Evolutionary conservation across 2,329 filamentous ascomycete species (phyloP).

Genomic region (Aspergillus fumigatus): DNA sequence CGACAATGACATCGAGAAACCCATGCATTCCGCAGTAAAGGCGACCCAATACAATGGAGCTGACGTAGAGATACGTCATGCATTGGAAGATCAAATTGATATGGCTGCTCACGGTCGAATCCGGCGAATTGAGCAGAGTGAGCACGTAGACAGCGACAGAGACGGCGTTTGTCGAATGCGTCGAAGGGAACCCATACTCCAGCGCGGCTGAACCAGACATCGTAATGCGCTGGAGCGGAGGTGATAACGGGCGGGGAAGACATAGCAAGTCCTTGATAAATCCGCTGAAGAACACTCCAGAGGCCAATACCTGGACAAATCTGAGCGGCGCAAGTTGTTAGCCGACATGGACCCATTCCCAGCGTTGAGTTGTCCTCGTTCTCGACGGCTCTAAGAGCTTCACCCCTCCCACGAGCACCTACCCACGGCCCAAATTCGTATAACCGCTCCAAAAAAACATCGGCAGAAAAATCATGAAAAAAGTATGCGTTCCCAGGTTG

Average conservation of each 20-base stretch:
- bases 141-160: constrained; percentile 86
- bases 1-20: constrained; percentile 83
- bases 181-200: constrained; percentile 96
- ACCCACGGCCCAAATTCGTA: constrained; percentile 80
- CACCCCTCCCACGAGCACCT: constrained; percentile 37
- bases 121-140: constrained; percentile 61
- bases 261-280: constrained; percentile 94
- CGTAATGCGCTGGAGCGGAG: constrained; percentile 87
- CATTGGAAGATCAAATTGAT: constrained; percentile 61
- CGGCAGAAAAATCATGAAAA: constrained; percentile 94
- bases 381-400: background rate
- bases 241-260: constrained; percentile 84
- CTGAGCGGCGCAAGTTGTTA: constrained; percentile 24
- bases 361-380: background rate
- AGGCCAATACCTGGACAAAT: constrained; percentile 67
- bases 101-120: constrained; percentile 57
- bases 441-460: constrained; percentile 97
- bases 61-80: constrained; percentile 76
- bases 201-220: constrained; percentile 95
- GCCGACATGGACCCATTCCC: constrained; percentile 1
- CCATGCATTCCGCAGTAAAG: constrained; percentile 99
- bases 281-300: constrained; percentile 80
- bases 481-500: constrained; percentile 95
- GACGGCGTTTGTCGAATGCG: constrained; percentile 93
- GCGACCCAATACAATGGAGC: constrained; percentile 84